Conservation (phyloP, 2,329 filamentous ascomycete genomes). For the Fusarium nurragi region DNA sequence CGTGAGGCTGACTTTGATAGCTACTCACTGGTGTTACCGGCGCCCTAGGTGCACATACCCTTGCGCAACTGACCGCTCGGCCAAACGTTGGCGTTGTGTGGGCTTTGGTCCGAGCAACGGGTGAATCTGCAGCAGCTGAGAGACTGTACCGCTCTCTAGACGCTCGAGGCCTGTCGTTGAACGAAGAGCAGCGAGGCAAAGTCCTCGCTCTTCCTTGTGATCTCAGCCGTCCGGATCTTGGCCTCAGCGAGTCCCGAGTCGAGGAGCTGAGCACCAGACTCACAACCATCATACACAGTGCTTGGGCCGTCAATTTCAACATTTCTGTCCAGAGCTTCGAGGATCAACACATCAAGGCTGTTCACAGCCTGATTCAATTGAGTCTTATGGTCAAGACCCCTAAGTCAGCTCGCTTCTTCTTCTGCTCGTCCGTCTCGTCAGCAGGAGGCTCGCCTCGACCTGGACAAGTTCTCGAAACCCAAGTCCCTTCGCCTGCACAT, state of each 20-base stretch:
- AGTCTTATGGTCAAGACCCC: conserved; percentile 37
- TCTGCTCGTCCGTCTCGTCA: conserved; percentile 59
- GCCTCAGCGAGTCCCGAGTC: conserved; percentile 40
- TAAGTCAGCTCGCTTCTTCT: conserved; percentile 52
- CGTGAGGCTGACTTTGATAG: conserved; percentile 12
- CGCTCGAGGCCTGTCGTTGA: conserved; percentile 16
- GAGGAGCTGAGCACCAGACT: conserved; percentile 46
- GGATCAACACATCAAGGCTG: conserved; percentile 56
- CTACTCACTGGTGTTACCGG: conserved; percentile 70
- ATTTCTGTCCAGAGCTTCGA: conserved; percentile 61
- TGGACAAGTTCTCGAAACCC: conserved; percentile 48
- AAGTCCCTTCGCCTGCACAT: conserved; percentile 47
- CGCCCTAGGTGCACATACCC: conserved; percentile 66
- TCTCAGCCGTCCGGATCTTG: conserved; percentile 29
- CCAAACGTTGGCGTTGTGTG: conserved; percentile 64
- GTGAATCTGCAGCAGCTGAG: conserved; percentile 1
- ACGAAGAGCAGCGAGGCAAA: conserved; percentile 37
- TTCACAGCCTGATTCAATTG: conserved; percentile 56
- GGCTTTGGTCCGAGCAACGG: conserved; percentile 37
- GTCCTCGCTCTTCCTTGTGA: conserved; percentile 35
- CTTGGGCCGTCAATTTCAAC: conserved; percentile 68
- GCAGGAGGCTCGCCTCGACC: conserved; percentile 46
- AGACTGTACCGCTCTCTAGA: conserved; percentile 26
- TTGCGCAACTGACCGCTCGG: conserved; percentile 65
- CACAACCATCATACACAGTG: conserved; percentile 59